Evolutionary conservation across 2,329 filamentous ascomycete genomes (phyloP).

Genomic region (Pseudogymnoascus sp.): DNA sequence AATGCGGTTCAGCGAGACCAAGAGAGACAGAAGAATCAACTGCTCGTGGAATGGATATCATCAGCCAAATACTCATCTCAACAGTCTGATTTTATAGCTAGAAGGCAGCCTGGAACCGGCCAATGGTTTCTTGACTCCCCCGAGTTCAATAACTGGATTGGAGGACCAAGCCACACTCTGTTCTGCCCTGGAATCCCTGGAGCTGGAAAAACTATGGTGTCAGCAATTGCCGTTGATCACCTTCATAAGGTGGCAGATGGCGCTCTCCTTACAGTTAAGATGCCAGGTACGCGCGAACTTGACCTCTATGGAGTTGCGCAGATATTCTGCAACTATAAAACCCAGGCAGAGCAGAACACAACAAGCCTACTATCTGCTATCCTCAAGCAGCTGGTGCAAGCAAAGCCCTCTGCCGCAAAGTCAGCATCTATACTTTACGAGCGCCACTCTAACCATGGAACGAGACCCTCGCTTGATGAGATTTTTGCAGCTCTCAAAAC

Average conservation of each 20-base stretch:
- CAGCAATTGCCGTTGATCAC: background rate
- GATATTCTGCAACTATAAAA: conserved; percentile 30
- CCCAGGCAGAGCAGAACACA: conserved; percentile 21
- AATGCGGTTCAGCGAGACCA: background rate
- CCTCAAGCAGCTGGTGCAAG: conserved; percentile 23
- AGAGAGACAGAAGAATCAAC: background rate
- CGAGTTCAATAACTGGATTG: conserved; percentile 11
- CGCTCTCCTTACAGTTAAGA: background rate
- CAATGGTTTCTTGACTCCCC: conserved; percentile 14
- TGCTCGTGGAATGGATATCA: conserved; percentile 31
- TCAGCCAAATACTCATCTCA: conserved; percentile 29
- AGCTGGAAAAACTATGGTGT: background rate
- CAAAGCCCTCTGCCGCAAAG: background rate
- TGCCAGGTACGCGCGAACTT: background rate
- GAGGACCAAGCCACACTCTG: background rate
- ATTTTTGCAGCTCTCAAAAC: conserved; percentile 14
- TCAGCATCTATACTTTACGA: background rate
- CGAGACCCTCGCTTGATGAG: conserved; percentile 10
- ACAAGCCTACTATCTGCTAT: conserved; percentile 18
- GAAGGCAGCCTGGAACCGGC: conserved; percentile 27
- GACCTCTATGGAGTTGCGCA: conserved; percentile 26
- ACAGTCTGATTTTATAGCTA: conserved; percentile 32
- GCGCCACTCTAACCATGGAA: background rate
- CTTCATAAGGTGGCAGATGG: background rate
- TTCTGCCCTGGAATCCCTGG: conserved; percentile 13